phyloP scores from a whole-genome alignment of 306 rosid species.

The Gynostemma pentaphyllum region DNA sequence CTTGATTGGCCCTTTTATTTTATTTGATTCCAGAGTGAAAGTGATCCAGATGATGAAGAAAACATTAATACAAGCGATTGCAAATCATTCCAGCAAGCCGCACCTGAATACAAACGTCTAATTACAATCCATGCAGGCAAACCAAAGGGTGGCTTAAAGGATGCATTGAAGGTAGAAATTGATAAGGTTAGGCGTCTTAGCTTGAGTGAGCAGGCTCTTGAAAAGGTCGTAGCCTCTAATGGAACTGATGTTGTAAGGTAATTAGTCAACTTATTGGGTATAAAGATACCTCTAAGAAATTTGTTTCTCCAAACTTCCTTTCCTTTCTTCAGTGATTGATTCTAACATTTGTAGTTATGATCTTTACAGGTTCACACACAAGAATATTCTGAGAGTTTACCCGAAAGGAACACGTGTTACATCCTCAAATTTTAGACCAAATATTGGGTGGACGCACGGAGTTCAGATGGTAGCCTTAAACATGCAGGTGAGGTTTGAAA shows the following conservation, averaged over 20 bases:
- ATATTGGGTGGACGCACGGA: slow-evolving; percentile 84
- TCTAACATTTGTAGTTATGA: slow-evolving; percentile 15
- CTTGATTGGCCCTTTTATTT: slow-evolving; percentile 1
- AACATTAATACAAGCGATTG: slow-evolving; percentile 21
- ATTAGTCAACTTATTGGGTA: not conserved
- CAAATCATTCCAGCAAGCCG: slow-evolving; percentile 32
- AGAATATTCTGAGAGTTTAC: slow-evolving; percentile 62
- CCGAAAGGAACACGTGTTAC: slow-evolving; percentile 78
- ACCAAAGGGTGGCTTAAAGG: slow-evolving; percentile 50
- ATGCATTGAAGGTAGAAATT: slow-evolving; percentile 26
- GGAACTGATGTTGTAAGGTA: slow-evolving; percentile 70
- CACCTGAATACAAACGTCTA: slow-evolving; percentile 52
- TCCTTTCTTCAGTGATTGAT: not conserved
- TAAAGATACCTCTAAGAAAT: not conserved
- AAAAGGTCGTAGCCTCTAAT: slow-evolving; percentile 36
- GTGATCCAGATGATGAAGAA: slow-evolving; percentile 45
- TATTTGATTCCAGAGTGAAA: slow-evolving; percentile 32
- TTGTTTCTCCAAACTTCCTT: not conserved
- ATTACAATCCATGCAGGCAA: slow-evolving; percentile 91
- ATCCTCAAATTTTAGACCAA: slow-evolving; percentile 73
- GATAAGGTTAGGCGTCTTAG: slow-evolving; percentile 74
- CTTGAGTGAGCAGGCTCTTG: slow-evolving; percentile 66
- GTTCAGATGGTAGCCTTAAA: slow-evolving; percentile 95
- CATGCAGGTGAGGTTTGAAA: slow-evolving; percentile 66
- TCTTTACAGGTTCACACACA: slow-evolving; percentile 69